A percentile compares a stretch with the other conserved stretches of the same genome.
These are phyloP conservation scores for Punica granatum DNA, from an alignment of 345 rosid genomes.

Conservation along the genomic window DNA sequence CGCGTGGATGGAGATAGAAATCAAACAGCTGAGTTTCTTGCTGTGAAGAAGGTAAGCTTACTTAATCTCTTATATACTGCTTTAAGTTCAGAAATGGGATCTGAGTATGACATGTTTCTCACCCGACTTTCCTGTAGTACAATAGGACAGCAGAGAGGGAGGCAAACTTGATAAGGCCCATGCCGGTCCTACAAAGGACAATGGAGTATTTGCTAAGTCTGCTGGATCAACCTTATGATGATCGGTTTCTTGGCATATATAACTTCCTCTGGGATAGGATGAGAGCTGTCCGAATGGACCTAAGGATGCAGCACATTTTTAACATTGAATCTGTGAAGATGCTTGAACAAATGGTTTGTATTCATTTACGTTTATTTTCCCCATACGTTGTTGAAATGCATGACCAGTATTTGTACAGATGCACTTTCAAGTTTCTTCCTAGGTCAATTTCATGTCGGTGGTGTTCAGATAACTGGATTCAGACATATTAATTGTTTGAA, in stretches of 20 bases:
- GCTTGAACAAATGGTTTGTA: conserved; percentile 92
- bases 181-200: conserved; percentile 80
- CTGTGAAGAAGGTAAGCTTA: conserved; percentile 70
- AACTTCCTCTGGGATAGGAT: conserved; percentile 98
- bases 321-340: conserved; percentile 67
- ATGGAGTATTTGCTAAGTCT: conserved; percentile 69
- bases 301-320: conserved; percentile 95
- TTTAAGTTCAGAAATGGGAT: conserved; percentile 1
- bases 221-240: conserved; percentile 81
- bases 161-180: conserved; percentile 79
- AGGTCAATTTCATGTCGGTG: neutral
- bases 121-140: conserved; percentile 43
- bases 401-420: neutral
- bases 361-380: conserved; percentile 8
- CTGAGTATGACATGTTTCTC: conserved; percentile 17
- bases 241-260: conserved; percentile 72
- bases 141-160: conserved; percentile 94
- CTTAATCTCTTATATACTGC: neutral
- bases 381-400: neutral
- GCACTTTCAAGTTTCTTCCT: neutral
- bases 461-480: neutral
- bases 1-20: conserved; percentile 92
- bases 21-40: conserved; percentile 74
- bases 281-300: conserved; percentile 96
- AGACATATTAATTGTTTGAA: neutral